Evolutionary conservation across 352 stramenopile genomes (phyloP).

Genomic region (Phytophthora pisi): DNA sequence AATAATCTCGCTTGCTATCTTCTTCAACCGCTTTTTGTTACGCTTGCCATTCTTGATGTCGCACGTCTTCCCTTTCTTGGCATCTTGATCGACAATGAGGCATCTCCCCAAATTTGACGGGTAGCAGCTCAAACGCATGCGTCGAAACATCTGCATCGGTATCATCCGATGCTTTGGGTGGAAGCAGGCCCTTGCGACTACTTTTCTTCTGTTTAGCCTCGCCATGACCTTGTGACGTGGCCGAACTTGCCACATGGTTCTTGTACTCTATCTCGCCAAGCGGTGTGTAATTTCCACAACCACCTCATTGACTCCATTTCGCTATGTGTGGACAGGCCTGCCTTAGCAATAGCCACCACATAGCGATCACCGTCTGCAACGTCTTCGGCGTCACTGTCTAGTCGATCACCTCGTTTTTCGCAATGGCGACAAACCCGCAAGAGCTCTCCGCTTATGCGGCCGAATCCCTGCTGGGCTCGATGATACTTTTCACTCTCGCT

Average conservation of each 20-base stretch:
- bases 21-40: constrained; percentile 2
- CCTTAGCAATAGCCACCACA: background rate
- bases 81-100: background rate
- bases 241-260: background rate
- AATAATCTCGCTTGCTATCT: background rate
- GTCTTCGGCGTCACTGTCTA: no score
- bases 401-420: no score
- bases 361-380: no score
- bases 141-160: background rate
- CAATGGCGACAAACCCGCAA: no score
- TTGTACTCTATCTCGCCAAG: background rate
- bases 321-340: background rate
- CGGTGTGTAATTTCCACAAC: no score
- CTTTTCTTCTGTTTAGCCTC: background rate
- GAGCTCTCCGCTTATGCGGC: no score
- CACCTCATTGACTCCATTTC: background rate
- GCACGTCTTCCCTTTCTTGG: constrained; percentile 6
- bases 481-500: no score
- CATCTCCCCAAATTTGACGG: constrained; percentile 10
- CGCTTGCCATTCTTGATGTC: constrained; percentile 8
- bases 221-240: background rate
- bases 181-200: background rate
- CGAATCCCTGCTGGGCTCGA: no score
- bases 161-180: background rate
- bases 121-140: constrained; percentile 3